Conservation (phyloP, 768 basidiomycete species). For the Kockovaella imperatae region DNA sequence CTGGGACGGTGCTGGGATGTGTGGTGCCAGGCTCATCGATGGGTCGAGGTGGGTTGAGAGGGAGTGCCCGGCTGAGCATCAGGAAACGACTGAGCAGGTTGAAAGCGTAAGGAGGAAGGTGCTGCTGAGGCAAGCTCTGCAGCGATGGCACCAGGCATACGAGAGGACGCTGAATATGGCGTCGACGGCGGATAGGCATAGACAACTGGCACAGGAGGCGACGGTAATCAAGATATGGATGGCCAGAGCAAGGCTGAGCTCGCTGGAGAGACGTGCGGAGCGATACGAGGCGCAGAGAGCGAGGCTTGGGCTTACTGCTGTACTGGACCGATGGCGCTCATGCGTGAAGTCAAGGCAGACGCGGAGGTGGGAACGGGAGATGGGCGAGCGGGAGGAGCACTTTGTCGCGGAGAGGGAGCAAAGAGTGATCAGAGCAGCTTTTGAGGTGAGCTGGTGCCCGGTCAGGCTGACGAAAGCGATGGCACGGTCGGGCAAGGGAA, state of each 20-base stretch:
- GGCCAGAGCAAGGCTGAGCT: constrained; percentile 3
- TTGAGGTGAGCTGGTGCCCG: constrained; percentile 13
- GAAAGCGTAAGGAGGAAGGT: constrained; percentile 21
- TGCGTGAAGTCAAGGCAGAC: constrained; percentile 7
- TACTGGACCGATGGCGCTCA: constrained; percentile 17
- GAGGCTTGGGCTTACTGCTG: not conserved
- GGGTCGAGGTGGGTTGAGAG: constrained; percentile 19
- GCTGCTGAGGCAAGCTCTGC: constrained; percentile 29
- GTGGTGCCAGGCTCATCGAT: constrained; percentile 28
- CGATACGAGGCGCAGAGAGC: not conserved
- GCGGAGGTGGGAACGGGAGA: constrained; percentile 22
- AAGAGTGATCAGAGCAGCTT: not conserved
- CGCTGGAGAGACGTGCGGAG: constrained; percentile 8
- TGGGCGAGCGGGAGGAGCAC: constrained; percentile 15
- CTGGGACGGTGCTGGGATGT: constrained; percentile 36
- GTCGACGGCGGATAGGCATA: constrained; percentile 21
- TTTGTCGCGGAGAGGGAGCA: constrained; percentile 8
- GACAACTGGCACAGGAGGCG: constrained; percentile 7
- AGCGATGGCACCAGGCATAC: constrained; percentile 14
- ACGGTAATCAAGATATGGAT: constrained; percentile 15
- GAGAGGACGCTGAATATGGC: not conserved
- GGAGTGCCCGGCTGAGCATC: not conserved
- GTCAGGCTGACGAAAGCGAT: constrained; percentile 4
- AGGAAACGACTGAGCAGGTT: constrained; percentile 17
- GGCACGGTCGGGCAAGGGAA: constrained; percentile 6